Conservation (phyloP, 1,284 basidiomycete genomes). For the Marasmius sp. region DNA sequence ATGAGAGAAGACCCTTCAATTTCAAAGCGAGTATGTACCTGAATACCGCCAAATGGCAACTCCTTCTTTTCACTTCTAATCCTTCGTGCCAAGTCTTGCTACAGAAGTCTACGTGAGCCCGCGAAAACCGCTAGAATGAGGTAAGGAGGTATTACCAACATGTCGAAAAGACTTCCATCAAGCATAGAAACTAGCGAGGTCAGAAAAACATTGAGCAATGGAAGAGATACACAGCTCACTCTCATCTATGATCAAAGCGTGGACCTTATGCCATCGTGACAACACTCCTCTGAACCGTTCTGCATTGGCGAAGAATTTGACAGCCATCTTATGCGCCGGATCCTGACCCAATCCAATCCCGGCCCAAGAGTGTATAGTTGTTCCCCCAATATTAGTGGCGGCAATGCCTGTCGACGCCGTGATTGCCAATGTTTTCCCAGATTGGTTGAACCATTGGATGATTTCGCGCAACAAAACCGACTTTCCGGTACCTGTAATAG, state of each 20-base stretch:
- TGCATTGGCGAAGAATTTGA: constrained; percentile 47
- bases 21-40: constrained; percentile 47
- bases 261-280: constrained; percentile 72
- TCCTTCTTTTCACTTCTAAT: constrained; percentile 49
- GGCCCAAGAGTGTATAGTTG: constrained; percentile 89
- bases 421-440: constrained; percentile 65
- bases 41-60: constrained; percentile 85
- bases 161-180: constrained; percentile 86
- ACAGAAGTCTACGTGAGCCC: neutral
- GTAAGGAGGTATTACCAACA: constrained; percentile 47
- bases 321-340: constrained; percentile 51
- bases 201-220: neutral
- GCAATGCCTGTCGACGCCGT: constrained; percentile 94
- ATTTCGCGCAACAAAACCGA: constrained; percentile 89
- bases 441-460: constrained; percentile 59
- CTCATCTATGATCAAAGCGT: constrained; percentile 90
- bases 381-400: constrained; percentile 87
- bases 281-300: constrained; percentile 64
- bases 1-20: neutral
- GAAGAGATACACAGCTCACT: constrained; percentile 42
- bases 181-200: constrained; percentile 85
- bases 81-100: constrained; percentile 54
- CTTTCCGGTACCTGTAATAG: constrained; percentile 81
- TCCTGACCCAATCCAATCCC: constrained; percentile 84
- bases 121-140: neutral